Base-by-base conservation (phyloP, 2,329 filamentous ascomycete species). In the Malbranchea zuffiana region DNA sequence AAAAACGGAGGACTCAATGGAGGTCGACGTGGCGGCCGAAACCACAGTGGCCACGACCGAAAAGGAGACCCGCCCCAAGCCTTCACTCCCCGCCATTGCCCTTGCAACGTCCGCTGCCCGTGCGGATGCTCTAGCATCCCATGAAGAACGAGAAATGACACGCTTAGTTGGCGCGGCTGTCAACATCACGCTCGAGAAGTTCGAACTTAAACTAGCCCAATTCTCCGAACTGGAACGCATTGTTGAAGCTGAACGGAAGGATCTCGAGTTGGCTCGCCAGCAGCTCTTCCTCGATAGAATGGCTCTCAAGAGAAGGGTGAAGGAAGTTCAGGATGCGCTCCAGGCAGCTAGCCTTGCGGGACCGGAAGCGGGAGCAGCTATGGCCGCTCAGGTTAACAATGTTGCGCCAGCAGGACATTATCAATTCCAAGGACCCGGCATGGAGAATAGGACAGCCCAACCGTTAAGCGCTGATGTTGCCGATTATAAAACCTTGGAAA, bases 101-200 rank as follows among this genome's bases (percentile, higher is more conserved):
- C 72, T 98, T 33, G 86, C 84, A 12, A 75, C 87, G 6, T 81
- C 88, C 44, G 87, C 87, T 8, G 86, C 84, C 2, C 82, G 90
- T 43, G 76, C 87, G 1, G 81, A 82, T 5, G 90, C 81, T 3
- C 76, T 98, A 21, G 87, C 88, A 18, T 95, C 88, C 3, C 86
- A 96, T 50, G 88, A 96, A 60, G 90, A 98, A 61, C 82, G 92
- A 40, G 86, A 95, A 61, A 90, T 96, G 75, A 93, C 87, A 13
- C 82, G 86, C 11, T 75, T 96, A 31, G 84, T 98, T 6, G 88
- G 86, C 2, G 82, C 86, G 4, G 85, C 86, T 0, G 84, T 94
- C 35, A 98, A 98, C 55, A 72, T 93, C 8, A 88, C 84, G n/a
- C 69, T 96, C 21, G 81, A 94, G 55, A 98, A 98, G 63, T 78